Evolutionary conservation across 352 stramenopile species (phyloP), one percentile per base, ranked within the genome.

Genomic region (Pythium vanterpoolii): DNA sequence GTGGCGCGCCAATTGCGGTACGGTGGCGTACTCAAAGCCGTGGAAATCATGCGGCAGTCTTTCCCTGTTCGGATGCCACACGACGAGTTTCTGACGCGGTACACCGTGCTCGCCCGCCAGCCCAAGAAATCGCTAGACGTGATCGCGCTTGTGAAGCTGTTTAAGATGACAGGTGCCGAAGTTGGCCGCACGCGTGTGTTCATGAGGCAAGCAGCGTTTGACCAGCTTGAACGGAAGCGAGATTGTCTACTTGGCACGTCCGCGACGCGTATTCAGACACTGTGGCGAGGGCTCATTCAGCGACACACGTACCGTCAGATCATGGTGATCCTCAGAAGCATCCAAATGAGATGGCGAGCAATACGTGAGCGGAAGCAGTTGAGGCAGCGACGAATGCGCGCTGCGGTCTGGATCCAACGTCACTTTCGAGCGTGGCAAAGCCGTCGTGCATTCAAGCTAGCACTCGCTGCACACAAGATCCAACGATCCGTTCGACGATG

Each of bases 41-140:
- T 95, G 9, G 73, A 93, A 61, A 90, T 96, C 36, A 87, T 90
- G 69, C 79, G 87, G 2, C 83, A 87, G 44, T 93, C 86, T 2
- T 96, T 86, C 49, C 82, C 85, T 11, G 85, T 90, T 38, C 86
- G 87, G 14, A 89, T 93, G 77, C 61, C 59, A 3, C 86, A 93
- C 63, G 45, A 39, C 0, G 72, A 86, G 27, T 94, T 96, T 60
- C 60, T 87, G 0, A 65, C 69, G 34, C 78, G 83, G 31, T 94
- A 90, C 46, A 39, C 44, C 18, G 42, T 73, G 11, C 60, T 89
- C 38, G 21, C 68, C 19, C 31, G 45, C 26, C 30, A 46, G 44
- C 56, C 66, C 21, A 24, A 47, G 36, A 63, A 6, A 3, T 55
- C 38, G 3, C 36, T 68, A 26, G 70, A 71, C 33, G 60, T 44